Evolutionary conservation across 495 filamentous ascomycete genomes (phyloP).

Genomic region (Articulospora tetracladia): DNA sequence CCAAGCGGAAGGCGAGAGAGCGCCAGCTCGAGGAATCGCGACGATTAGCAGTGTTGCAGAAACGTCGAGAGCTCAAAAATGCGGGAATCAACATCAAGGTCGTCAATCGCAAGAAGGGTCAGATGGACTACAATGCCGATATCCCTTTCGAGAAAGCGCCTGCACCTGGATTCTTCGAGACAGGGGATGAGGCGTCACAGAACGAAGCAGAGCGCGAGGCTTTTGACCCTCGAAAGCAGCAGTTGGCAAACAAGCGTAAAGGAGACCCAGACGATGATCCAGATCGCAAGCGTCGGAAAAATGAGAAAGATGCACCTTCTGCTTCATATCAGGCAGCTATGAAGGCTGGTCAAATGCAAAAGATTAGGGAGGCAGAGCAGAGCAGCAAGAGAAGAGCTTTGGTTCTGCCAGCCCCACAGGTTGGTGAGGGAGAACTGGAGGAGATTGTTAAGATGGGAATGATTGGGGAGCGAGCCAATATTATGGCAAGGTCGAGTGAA

Average conservation of each 20-base stretch:
- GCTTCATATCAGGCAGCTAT: conserved; percentile 81
- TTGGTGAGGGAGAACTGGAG: conserved; percentile 88
- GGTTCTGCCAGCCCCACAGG: conserved; percentile 81
- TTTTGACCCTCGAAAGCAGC: conserved; percentile 93
- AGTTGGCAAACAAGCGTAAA: conserved; percentile 93
- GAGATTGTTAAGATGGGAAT: conserved; percentile 99
- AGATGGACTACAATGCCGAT: conserved; percentile 99
- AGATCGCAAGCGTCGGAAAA: conserved; percentile 80
- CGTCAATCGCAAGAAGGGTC: conserved; percentile 82
- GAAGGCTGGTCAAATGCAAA: conserved; percentile 93
- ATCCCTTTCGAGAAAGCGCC: conserved; percentile 95
- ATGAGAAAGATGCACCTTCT: conserved; percentile 73
- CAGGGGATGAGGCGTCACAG: conserved; percentile 66
- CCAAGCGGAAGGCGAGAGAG: conserved; percentile 95
- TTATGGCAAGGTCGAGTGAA: conserved; percentile 70
- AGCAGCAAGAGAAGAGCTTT: conserved; percentile 84
- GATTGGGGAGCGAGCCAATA: conserved; percentile 84
- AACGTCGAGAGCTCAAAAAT: conserved; percentile 93
- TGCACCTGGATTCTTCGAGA: conserved; percentile 91
- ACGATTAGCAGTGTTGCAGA: conserved; percentile 84
- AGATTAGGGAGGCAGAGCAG: conserved; percentile 92
- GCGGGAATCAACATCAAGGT: conserved; percentile 98
- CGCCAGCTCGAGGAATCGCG: conserved; percentile 93
- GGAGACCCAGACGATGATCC: conserved; percentile 80
- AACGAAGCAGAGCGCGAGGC: conserved; percentile 87